Evolutionary conservation across 2,329 filamentous ascomycete genomes (phyloP), one percentile per base, ranked within the genome.

Genomic region (Periconia macrospinosa): DNA sequence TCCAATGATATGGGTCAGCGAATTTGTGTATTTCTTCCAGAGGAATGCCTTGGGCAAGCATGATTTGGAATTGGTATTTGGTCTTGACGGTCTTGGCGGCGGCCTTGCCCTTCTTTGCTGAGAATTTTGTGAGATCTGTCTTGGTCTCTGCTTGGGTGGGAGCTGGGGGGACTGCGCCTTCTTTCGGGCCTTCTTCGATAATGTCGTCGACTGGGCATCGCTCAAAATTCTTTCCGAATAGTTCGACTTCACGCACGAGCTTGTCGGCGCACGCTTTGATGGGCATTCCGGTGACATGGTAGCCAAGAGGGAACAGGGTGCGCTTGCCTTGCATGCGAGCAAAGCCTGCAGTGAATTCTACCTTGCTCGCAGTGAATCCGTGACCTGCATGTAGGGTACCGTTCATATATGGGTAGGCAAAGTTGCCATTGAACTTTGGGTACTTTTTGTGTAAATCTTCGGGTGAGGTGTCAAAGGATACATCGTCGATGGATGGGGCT

Each of bases 201-300:
- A 72, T 60, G 35, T 72, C 68, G 30, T 73, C 70, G 2, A 70
- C 66, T 17, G 68, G 68, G 75, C 91, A 96, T 45, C 83, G 80
- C 68, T 92, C 88, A 59, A 97, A 97, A 68, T 92, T 86, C 70
- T 88, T 78, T 19, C 94, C 94, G 68, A 97, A 99, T 78, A 89
- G 81, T 76, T 90, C 86, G 52, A 97, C 88, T 77, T 99, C 94
- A 58, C 91, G 86, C 54, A 88, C 86, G 44, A 99, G 85, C 81
- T 97, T 97, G 80, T 99, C 93, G 50, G 94, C 92, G 68, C 91
- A 95, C 6, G 94, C 92, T 78, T 97, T 97, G 81, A 99, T 99
- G 9, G 71, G 68, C 88, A 99, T 95, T 66, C 94, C 94, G 0
- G 93, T 97, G 78, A 89, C 91, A 81, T 99, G 94, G 79, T 92